Evolutionary conservation across 345 rosid genomes (phyloP).

Genomic region (Populus pruinosa): DNA sequence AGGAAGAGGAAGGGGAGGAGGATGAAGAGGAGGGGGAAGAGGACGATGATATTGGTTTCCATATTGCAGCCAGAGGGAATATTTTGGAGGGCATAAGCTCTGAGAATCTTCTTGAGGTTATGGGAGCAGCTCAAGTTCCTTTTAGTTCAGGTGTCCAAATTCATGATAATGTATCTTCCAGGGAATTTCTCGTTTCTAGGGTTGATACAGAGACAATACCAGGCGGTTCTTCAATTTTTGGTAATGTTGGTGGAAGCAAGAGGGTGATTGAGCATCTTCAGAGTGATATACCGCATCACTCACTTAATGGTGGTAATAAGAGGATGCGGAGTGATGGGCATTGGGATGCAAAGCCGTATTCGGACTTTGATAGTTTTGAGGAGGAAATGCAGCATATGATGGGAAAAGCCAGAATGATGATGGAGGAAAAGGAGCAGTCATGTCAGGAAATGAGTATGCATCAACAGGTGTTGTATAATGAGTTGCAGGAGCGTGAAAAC

Average conservation of each 20-base stretch:
- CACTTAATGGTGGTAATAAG: conserved; percentile 53
- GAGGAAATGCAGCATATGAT: conserved; percentile 46
- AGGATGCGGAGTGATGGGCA: conserved; percentile 58
- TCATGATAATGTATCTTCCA: conserved; percentile 38
- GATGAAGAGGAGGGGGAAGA: conserved; percentile 35
- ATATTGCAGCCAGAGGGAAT: conserved; percentile 39
- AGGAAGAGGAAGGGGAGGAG: conserved; percentile 37
- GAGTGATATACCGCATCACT: conserved; percentile 41
- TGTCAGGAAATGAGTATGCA: conserved; percentile 39
- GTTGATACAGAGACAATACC: conserved; percentile 46
- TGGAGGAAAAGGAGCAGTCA: conserved; percentile 48
- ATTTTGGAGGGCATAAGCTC: conserved; percentile 46
- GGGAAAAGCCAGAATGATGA: conserved; percentile 49
- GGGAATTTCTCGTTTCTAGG: conserved; percentile 59
- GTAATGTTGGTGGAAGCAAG: conserved; percentile 45
- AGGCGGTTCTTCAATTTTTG: conserved; percentile 47
- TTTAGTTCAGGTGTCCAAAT: conserved; percentile 53
- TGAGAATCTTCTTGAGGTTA: conserved; percentile 55
- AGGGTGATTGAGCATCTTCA: conserved; percentile 56
- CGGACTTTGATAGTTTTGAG: conserved; percentile 40
- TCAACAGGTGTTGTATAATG: conserved; percentile 48
- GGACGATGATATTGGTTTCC: conserved; percentile 42
- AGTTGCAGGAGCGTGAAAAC: conserved; percentile 47
- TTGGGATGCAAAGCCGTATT: conserved; percentile 45
- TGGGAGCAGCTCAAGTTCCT: conserved; percentile 54